phyloP scores from a whole-genome alignment of 2,329 filamentous ascomycete genomes.

The Lachnellula arida region DNA sequence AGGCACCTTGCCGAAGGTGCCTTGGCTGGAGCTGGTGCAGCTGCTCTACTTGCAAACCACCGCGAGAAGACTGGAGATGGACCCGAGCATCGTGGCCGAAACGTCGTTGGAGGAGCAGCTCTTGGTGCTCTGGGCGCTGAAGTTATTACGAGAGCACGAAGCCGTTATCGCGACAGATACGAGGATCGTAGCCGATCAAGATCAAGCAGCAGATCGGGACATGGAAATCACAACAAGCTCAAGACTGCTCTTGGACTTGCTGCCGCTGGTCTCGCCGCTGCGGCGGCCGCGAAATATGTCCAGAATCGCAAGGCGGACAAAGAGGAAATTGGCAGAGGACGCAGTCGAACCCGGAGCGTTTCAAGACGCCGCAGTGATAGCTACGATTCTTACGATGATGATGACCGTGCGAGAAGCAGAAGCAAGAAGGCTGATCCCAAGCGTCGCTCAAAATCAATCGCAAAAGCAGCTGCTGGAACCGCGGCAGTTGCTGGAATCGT shows the following conservation, averaged over 20 bases:
- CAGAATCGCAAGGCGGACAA: slow-evolving; percentile 56
- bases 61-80: slow-evolving; percentile 38
- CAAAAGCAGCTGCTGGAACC: slow-evolving; percentile 41
- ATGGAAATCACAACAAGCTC: slow-evolving; percentile 41
- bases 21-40: slow-evolving; percentile 57
- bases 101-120: slow-evolving; percentile 48
- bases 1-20: slow-evolving; percentile 61
- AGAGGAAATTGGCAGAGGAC: slow-evolving; percentile 52
- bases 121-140: slow-evolving; percentile 60
- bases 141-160: slow-evolving; percentile 54
- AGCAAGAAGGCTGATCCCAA: slow-evolving; percentile 49
- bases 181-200: slow-evolving; percentile 37
- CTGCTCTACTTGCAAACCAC: slow-evolving; percentile 54
- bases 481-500: slow-evolving; percentile 55
- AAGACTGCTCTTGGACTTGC: slow-evolving; percentile 60
- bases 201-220: slow-evolving; percentile 27
- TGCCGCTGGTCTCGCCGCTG: slow-evolving; percentile 58
- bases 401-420: slow-evolving; percentile 36
- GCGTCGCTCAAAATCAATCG: slow-evolving; percentile 29
- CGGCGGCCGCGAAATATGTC: slow-evolving; percentile 61
- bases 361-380: slow-evolving; percentile 38
- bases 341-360: slow-evolving; percentile 45
- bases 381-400: slow-evolving; percentile 29
- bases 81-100: slow-evolving; percentile 25
- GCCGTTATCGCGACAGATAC: slow-evolving; percentile 53